Conservation (phyloP, 1,284 basidiomycete species). For the Mycena citricolor region DNA sequence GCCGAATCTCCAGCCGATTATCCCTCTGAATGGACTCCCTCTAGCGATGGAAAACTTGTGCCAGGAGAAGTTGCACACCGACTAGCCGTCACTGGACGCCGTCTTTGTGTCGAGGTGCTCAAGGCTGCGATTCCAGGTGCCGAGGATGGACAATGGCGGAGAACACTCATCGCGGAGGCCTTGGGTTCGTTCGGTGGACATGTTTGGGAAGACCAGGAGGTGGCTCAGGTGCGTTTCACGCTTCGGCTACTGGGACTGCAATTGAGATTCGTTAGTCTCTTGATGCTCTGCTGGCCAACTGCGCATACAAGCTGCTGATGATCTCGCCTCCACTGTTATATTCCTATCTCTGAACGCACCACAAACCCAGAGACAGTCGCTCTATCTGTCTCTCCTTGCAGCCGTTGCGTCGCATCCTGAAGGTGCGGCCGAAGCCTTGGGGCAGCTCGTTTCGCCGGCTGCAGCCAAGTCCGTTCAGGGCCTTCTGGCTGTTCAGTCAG, state of each 20-base stretch:
- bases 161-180: slow-evolving; percentile 36
- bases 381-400: slow-evolving; percentile 41
- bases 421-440: slow-evolving; percentile 40
- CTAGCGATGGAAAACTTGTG: too few relatives aligned
- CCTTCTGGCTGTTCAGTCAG: slow-evolving; percentile 31
- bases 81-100: too few relatives aligned
- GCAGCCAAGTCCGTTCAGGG: slow-evolving; percentile 28
- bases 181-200: slow-evolving; percentile 40
- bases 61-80: too few relatives aligned
- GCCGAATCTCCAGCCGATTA: too few relatives aligned
- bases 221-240: slow-evolving; percentile 38
- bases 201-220: slow-evolving; percentile 41
- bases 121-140: slow-evolving; percentile 7
- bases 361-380: slow-evolving; percentile 36
- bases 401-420: slow-evolving; percentile 34
- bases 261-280: slow-evolving; percentile 36
- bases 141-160: too few relatives aligned
- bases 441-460: slow-evolving; percentile 36
- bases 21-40: too few relatives aligned
- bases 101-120: slow-evolving; percentile 9
- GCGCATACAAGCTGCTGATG: slow-evolving; percentile 42
- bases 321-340: slow-evolving; percentile 45
- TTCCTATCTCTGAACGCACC: slow-evolving; percentile 47
- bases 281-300: slow-evolving; percentile 42
- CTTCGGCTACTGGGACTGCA: neutral